Evolutionary conservation across 805 yeast genomes (phyloP), one percentile per base, ranked within the genome.

Genomic region (Yueomyces sp.): DNA sequence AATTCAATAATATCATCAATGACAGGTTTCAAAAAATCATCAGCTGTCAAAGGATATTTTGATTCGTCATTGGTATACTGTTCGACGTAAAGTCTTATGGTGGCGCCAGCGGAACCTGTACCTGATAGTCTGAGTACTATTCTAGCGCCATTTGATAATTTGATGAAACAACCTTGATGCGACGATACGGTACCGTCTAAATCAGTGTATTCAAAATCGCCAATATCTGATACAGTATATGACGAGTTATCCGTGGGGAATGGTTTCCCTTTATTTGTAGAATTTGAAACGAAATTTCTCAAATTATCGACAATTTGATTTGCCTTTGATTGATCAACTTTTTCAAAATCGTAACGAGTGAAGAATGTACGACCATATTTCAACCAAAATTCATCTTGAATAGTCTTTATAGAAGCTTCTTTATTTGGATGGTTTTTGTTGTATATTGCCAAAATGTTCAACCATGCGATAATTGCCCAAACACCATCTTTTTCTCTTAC

Each of bases 391-490:
- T 77, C 76, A 38, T 71, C 65, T 70, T 90, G 97, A 47, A 90
- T 90, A 40, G 76, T 73, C 51, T 77, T 76, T 55, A 92, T 87
- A 29, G 94, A 74, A 26, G 82, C 80, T 42, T 68, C 70, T 36
- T 62, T 64, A 31, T 68, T 69, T 42, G 85, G 82, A 57, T 79
- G 70, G 42, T 66, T 58, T 54, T 73, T 69, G 55, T 78, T 77
- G 60, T 83, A 87, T 40, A 81, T 86, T 26, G 97, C 97, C 56
- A 92, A 73, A 45, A 92, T 84, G 57, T 92, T 92, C 59, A 92
- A 75, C 98, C 98, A 92, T 3, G 98, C 97, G 49, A 86, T 75
- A 56, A 92, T 77, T 31, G 97, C 98, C 98, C 98, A 92, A 47
- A 92, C 65, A 48, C 98, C 98, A 66, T 92, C 98, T 65, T 92